A percentile compares a stretch with the other conserved stretches of the same genome.
phyloP scores from a whole-genome alignment of 352 stramenopile species.

The Pythium rishiriense region DNA sequence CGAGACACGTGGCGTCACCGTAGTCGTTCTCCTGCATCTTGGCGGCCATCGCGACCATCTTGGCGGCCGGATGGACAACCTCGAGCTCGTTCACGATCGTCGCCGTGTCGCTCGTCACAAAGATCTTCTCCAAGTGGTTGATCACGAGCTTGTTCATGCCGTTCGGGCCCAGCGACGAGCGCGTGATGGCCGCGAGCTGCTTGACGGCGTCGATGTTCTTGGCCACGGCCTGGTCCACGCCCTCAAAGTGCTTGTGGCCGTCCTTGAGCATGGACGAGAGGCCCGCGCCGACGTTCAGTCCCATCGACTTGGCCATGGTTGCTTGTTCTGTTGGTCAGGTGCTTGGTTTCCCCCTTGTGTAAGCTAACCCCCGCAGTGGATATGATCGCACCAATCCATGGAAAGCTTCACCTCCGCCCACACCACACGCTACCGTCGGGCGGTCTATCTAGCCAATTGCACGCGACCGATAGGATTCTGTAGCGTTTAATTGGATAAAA shows the following conservation, averaged over 20 bases:
- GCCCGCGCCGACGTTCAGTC: constrained; percentile 94
- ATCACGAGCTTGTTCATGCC: constrained; percentile 99
- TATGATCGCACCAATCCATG: constrained; percentile 34
- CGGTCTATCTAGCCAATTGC: constrained; percentile 22
- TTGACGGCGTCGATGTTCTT: constrained; percentile 99
- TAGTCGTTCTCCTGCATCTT: constrained; percentile 99
- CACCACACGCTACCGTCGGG: constrained; percentile 25
- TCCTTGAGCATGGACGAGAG: constrained; percentile 98
- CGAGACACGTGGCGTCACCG: constrained; percentile 96
- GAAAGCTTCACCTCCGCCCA: constrained; percentile 31
- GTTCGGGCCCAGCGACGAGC: constrained; percentile 97
- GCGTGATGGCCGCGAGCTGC: constrained; percentile 97
- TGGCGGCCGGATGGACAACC: constrained; percentile 98
- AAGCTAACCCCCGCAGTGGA: constrained; percentile 4
- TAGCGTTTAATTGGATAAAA: constrained; percentile 19
- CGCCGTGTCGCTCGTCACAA: constrained; percentile 98
- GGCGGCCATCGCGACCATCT: constrained; percentile 97
- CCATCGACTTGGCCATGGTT: constrained; percentile 93
- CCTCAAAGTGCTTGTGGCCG: constrained; percentile 95
- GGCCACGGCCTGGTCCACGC: constrained; percentile 95
- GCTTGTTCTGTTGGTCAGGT: background rate
- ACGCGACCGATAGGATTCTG: background rate
- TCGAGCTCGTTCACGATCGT: constrained; percentile 99
- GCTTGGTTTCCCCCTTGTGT: background rate
- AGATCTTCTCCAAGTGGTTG: constrained; percentile 99